Percentiles rank a stretch among this genome's conserved stretches.
Conservation (phyloP, 2,329 filamentous ascomycete genomes). For the Trichoderma lentiforme region DNA sequence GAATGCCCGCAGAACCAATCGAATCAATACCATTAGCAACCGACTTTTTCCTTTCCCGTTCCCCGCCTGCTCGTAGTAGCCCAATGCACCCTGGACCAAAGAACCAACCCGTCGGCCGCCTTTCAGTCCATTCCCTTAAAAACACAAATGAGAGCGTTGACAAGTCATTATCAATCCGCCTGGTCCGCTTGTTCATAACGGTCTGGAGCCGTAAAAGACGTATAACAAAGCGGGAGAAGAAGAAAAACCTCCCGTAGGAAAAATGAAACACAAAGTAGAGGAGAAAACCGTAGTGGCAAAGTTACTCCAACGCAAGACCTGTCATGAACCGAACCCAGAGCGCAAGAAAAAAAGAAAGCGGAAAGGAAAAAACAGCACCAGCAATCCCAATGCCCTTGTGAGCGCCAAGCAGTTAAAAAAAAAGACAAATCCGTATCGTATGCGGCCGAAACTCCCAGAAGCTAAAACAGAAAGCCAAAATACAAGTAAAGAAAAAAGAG, state of each 20-base stretch:
- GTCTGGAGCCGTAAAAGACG: slow-evolving; percentile 16
- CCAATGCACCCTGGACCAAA: slow-evolving; percentile 16
- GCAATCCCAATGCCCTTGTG: slow-evolving; percentile 13
- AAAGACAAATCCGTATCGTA: slow-evolving; percentile 3
- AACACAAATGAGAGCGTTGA: slow-evolving; percentile 14
- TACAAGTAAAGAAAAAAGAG: background rate
- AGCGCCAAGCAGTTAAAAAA: slow-evolving; percentile 5
- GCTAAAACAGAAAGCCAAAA: background rate
- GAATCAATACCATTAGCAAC: slow-evolving; percentile 15
- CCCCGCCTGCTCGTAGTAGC: slow-evolving; percentile 11
- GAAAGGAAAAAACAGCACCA: background rate
- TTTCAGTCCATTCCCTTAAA: slow-evolving; percentile 16
- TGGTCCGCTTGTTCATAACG: slow-evolving; percentile 14
- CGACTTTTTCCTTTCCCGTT: slow-evolving; percentile 12
- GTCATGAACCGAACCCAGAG: slow-evolving; percentile 16
- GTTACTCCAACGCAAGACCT: slow-evolving; percentile 10
- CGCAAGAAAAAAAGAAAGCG: background rate
- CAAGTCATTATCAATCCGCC: slow-evolving; percentile 16
- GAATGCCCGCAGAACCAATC: slow-evolving; percentile 2
- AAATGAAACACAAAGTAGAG: slow-evolving; percentile 5
- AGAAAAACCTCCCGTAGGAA: background rate
- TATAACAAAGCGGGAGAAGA: slow-evolving; percentile 1
- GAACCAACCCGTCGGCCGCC: slow-evolving; percentile 10
- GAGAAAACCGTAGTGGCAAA: slow-evolving; percentile 10
- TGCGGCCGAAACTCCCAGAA: slow-evolving; percentile 14